These are phyloP conservation scores for Gamsiella multidivaricata DNA, from an alignment of 192 early-diverging fungal genomes.

Conservation along the genomic window DNA sequence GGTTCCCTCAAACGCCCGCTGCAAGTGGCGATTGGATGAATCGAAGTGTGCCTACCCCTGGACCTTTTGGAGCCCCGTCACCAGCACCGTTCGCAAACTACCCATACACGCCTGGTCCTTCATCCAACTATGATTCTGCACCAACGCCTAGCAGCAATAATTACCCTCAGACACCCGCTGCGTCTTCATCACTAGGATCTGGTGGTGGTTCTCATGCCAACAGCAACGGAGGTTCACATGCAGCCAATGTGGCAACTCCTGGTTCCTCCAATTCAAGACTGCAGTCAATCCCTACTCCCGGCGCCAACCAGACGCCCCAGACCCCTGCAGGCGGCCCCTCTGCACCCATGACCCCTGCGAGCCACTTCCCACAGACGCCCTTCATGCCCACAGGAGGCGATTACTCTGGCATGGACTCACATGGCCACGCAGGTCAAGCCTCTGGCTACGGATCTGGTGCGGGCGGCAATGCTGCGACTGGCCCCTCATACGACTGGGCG, in stretches of 20 bases:
- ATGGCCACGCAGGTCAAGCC: slow-evolving; percentile 58
- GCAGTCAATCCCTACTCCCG: slow-evolving; percentile 62
- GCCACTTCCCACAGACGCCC: slow-evolving; percentile 56
- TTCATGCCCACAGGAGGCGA: slow-evolving; percentile 63
- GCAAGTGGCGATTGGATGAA: slow-evolving; percentile 51
- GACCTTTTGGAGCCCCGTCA: slow-evolving; percentile 56
- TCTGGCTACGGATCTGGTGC: slow-evolving; percentile 48
- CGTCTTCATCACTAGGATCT: slow-evolving; percentile 58
- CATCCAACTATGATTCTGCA: slow-evolving; percentile 61
- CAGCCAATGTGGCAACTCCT: slow-evolving; percentile 40
- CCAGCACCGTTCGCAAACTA: slow-evolving; percentile 61
- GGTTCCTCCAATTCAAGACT: slow-evolving; percentile 37
- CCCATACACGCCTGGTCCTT: slow-evolving; percentile 60
- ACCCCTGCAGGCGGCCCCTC: slow-evolving; percentile 55
- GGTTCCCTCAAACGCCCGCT: slow-evolving; percentile 54
- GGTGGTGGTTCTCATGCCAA: slow-evolving; percentile 16
- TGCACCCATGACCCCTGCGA: slow-evolving; percentile 61
- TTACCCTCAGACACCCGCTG: slow-evolving; percentile 66
- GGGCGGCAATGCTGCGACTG: slow-evolving; percentile 16
- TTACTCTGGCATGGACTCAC: slow-evolving; percentile 58
- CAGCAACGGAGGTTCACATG: slow-evolving; percentile 22
- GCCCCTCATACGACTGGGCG: slow-evolving; percentile 57
- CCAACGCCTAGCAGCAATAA: slow-evolving; percentile 60
- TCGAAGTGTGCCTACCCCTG: slow-evolving; percentile 41
- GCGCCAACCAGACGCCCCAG: slow-evolving; percentile 56